Conservation (phyloP, 73 alveolate genomes). For the Symbiodinium pilosum region DNA sequence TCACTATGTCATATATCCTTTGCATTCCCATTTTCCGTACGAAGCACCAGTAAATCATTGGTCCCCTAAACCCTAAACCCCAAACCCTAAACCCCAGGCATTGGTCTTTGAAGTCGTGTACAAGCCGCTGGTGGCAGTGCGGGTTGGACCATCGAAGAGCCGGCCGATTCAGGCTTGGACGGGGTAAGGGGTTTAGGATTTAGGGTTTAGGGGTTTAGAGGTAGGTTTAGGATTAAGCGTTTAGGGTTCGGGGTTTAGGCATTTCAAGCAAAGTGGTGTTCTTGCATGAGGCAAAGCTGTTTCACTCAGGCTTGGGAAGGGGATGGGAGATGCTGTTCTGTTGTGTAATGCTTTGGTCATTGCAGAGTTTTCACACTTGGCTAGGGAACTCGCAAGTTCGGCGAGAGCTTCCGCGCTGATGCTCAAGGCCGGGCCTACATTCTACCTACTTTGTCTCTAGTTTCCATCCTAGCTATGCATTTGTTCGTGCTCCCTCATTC, state of each 20-base stretch:
- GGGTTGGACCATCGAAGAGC: constrained; percentile 51
- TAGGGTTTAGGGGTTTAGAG: too few species aligned
- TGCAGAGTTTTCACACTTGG: not conserved
- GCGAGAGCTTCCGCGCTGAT: constrained; percentile 71
- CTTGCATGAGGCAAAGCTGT: too few species aligned
- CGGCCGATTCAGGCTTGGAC: constrained; percentile 48
- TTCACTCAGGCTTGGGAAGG: not conserved
- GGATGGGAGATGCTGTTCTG: not conserved
- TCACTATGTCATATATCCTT: not conserved
- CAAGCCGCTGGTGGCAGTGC: constrained; percentile 70
- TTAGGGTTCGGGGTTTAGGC: not conserved
- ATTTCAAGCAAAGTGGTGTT: not conserved
- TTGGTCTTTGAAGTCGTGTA: constrained; percentile 58
- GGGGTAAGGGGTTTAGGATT: not conserved
- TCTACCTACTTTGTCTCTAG: too few species aligned
- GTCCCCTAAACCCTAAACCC: too few species aligned
- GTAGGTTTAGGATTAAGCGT: too few species aligned
- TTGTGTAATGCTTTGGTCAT: too few species aligned
- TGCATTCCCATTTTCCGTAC: too few species aligned
- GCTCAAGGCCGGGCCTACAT: constrained; percentile 17
- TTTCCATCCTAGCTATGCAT: too few species aligned
- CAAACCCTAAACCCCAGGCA: too few species aligned
- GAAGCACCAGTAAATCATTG: too few species aligned
- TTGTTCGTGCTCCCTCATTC: too few species aligned
- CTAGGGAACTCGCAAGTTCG: constrained; percentile 82